Evolutionary conservation across 345 rosid genomes (phyloP).

Genomic region (Gossypioides kirkii): DNA sequence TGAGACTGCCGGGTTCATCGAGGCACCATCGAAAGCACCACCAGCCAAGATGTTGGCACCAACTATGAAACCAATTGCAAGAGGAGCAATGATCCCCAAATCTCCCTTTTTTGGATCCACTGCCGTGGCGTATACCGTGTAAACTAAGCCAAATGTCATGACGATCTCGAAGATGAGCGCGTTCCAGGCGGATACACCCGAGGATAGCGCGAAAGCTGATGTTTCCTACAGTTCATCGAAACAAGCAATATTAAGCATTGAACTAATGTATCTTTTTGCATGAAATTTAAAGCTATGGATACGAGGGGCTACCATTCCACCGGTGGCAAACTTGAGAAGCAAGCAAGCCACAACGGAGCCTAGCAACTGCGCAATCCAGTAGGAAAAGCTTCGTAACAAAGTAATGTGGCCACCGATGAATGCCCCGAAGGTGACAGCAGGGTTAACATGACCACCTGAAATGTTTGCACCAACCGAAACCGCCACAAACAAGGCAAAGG

Average conservation of each 20-base stretch:
- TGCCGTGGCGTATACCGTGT: constrained; percentile 65
- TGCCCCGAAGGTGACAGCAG: constrained; percentile 84
- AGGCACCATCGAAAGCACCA: constrained; percentile 52
- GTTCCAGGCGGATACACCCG: constrained; percentile 39
- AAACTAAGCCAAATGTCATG: constrained; percentile 67
- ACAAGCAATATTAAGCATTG: background rate
- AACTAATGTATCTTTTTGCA: background rate
- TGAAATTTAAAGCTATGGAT: background rate
- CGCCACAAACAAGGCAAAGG: constrained; percentile 69
- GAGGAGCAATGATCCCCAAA: constrained; percentile 42
- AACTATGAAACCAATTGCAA: constrained; percentile 50
- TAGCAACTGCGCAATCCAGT: constrained; percentile 79
- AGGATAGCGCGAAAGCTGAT: constrained; percentile 35
- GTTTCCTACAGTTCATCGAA: constrained; percentile 24
- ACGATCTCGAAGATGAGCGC: constrained; percentile 61
- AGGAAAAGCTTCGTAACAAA: constrained; percentile 53
- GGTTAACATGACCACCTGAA: constrained; percentile 91
- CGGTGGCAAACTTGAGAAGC: constrained; percentile 68
- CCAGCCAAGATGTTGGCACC: constrained; percentile 56
- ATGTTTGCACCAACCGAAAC: constrained; percentile 71
- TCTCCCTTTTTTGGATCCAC: constrained; percentile 57
- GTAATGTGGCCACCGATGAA: constrained; percentile 72
- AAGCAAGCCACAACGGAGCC: constrained; percentile 81
- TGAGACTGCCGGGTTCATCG: constrained; percentile 77
- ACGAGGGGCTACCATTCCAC: constrained; percentile 41